A percentile compares a stretch with the other conserved stretches of the same genome.
These are phyloP conservation scores for Trametes cubensis DNA, from an alignment of 768 basidiomycete genomes.

Conservation along the genomic window DNA sequence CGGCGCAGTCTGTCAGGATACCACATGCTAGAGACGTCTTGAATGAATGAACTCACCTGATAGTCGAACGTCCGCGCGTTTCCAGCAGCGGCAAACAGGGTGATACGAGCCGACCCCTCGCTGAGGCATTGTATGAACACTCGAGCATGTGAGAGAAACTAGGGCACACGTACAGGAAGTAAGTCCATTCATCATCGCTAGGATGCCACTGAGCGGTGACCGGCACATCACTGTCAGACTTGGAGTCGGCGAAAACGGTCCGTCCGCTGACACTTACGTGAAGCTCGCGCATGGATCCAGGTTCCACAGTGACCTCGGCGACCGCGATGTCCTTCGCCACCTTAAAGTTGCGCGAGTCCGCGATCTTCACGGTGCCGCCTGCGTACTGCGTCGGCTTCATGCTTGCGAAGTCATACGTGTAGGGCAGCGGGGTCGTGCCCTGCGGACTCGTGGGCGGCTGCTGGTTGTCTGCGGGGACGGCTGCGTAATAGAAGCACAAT, in stretches of 20 bases:
- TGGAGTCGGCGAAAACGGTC: too few species aligned
- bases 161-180: constrained; percentile 20
- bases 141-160: neutral
- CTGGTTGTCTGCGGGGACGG: constrained; percentile 35
- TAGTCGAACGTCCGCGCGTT: constrained; percentile 48
- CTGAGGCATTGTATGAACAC: constrained; percentile 36
- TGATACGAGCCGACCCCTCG: constrained; percentile 40
- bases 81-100: constrained; percentile 42
- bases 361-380: constrained; percentile 45
- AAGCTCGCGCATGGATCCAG: constrained; percentile 61
- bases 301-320: constrained; percentile 60
- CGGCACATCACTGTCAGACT: neutral
- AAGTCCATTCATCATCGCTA: constrained; percentile 63
- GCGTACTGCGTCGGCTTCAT: constrained; percentile 44
- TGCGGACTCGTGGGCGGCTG: constrained; percentile 44
- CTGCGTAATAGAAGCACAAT: constrained; percentile 18
- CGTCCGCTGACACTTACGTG: constrained; percentile 33
- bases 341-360: constrained; percentile 55
- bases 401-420: constrained; percentile 51
- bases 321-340: constrained; percentile 55
- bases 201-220: constrained; percentile 62
- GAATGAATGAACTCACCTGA: constrained; percentile 36
- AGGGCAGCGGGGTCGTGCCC: constrained; percentile 48
- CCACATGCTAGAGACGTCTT: too few species aligned
- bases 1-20: neutral